Percentiles rank a stretch among this genome's conserved stretches.
Evolutionary conservation across 2,329 filamentous ascomycete species (phyloP).

Genomic region (Diplodia scrobiculata): DNA sequence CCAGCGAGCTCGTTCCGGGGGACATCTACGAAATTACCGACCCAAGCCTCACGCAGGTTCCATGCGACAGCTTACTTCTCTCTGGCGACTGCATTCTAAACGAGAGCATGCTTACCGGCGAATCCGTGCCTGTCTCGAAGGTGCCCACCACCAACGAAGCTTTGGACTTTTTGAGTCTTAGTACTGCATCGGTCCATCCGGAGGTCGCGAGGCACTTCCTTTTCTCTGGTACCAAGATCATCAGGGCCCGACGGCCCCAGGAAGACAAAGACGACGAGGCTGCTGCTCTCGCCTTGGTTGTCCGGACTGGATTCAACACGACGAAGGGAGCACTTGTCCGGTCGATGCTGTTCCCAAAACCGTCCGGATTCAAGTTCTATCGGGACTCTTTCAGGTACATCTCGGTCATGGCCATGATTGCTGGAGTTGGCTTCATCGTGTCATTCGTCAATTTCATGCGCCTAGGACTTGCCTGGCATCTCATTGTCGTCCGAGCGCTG

Average conservation of each 20-base stretch:
- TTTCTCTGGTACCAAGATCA: slow-evolving; percentile 93
- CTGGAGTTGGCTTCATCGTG: slow-evolving; percentile 80
- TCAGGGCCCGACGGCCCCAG: slow-evolving; percentile 84
- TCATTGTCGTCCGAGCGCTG: slow-evolving; percentile 87
- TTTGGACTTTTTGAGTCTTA: slow-evolving; percentile 73
- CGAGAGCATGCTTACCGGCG: slow-evolving; percentile 96
- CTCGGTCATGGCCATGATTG: slow-evolving; percentile 89
- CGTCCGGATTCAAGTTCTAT: slow-evolving; percentile 98
- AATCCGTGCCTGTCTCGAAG: slow-evolving; percentile 96
- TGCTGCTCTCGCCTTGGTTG: slow-evolving; percentile 85
- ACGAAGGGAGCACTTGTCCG: slow-evolving; percentile 94
- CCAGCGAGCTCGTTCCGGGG: slow-evolving; percentile 86
- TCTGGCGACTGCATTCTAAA: slow-evolving; percentile 98
- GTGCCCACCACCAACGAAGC: slow-evolving; percentile 78
- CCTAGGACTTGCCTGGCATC: slow-evolving; percentile 78
- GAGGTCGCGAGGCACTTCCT: slow-evolving; percentile 86
- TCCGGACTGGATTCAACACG: slow-evolving; percentile 94
- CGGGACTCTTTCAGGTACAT: slow-evolving; percentile 97
- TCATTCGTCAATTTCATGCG: slow-evolving; percentile 93
- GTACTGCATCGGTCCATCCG: slow-evolving; percentile 77
- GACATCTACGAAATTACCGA: slow-evolving; percentile 98
- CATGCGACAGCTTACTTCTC: slow-evolving; percentile 86
- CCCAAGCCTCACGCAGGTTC: slow-evolving; percentile 81
- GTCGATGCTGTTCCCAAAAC: slow-evolving; percentile 98
- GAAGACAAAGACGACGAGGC: slow-evolving; percentile 84